These are phyloP conservation scores for Paspalum notatum DNA, from an alignment of 176 grass and related monocot genomes.

Conservation along the genomic window DNA sequence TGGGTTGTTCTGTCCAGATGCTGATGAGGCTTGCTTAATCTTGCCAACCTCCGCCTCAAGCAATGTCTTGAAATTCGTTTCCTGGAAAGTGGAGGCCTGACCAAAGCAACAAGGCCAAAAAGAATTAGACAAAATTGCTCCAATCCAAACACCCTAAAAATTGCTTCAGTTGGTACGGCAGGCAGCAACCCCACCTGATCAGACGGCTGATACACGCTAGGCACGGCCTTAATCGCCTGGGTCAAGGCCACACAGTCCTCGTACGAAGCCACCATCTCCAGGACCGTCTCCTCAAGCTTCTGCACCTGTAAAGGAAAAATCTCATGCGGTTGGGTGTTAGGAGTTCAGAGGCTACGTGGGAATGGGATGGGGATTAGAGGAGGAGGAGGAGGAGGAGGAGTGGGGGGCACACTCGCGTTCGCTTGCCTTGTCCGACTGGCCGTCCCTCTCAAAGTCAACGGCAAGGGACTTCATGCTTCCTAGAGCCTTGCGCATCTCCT, in stretches of 20 bases:
- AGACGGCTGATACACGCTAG: constrained; percentile 62
- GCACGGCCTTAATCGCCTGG: constrained; percentile 55
- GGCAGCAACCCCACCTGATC: constrained; percentile 58
- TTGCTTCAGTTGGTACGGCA: not conserved
- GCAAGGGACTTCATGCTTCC: constrained; percentile 63
- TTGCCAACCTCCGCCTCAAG: constrained; percentile 60
- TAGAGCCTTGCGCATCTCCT: constrained; percentile 88
- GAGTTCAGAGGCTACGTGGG: not conserved
- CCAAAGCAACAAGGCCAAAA: constrained; percentile 26
- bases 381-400: too few relatives aligned
- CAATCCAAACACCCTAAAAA: constrained; percentile 9
- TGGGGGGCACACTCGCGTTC: not conserved
- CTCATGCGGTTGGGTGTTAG: not conserved
- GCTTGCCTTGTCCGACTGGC: constrained; percentile 53
- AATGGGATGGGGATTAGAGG: too few relatives aligned
- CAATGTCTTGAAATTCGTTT: constrained; percentile 68
- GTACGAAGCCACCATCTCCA: constrained; percentile 67
- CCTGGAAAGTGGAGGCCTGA: constrained; percentile 34
- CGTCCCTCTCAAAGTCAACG: constrained; percentile 69
- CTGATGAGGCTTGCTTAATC: constrained; percentile 50
- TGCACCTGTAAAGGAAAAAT: constrained; percentile 53
- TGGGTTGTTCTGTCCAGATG: constrained; percentile 54
- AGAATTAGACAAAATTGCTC: constrained; percentile 15
- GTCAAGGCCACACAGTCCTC: constrained; percentile 61
- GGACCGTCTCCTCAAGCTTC: constrained; percentile 54